Percentiles rank a stretch among this genome's conserved stretches.
Conservation (phyloP, 345 rosid genomes). For the Salix brachista region DNA sequence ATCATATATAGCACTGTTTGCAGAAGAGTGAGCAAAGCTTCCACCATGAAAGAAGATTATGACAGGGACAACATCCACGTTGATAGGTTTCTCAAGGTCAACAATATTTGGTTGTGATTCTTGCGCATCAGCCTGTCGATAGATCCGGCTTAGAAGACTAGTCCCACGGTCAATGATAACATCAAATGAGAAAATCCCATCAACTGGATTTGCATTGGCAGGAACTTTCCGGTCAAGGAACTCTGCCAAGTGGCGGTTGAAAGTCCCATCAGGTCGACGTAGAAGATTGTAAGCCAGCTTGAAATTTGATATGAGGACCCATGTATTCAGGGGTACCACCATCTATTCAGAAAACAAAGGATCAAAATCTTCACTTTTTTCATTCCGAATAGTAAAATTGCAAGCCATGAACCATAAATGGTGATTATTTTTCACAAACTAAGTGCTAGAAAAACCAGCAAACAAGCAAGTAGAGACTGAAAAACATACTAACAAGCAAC, state of each 20-base stretch:
- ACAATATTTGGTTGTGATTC: constrained; percentile 38
- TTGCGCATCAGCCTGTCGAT: constrained; percentile 47
- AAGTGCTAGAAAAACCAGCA: neutral
- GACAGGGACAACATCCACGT: constrained; percentile 59
- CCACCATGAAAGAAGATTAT: constrained; percentile 91
- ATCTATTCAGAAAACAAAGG: constrained; percentile 39
- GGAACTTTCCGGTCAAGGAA: constrained; percentile 80
- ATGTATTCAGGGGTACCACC: constrained; percentile 84
- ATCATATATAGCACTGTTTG: constrained; percentile 75
- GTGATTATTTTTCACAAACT: neutral
- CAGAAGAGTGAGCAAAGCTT: constrained; percentile 89
- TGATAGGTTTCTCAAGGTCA: constrained; percentile 73
- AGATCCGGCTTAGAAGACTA: constrained; percentile 59
- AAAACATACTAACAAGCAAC: neutral
- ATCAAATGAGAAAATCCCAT: constrained; percentile 81
- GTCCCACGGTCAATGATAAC: constrained; percentile 54
- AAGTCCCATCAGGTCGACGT: constrained; percentile 87
- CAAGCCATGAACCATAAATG: neutral
- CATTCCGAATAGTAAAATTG: neutral
- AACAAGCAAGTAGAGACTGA: neutral
- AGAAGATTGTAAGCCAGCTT: constrained; percentile 79
- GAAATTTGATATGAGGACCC: constrained; percentile 88
- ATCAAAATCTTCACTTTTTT: constrained; percentile 6
- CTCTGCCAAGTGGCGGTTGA: constrained; percentile 88
- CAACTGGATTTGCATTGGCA: constrained; percentile 66